Evolutionary conservation across 257 asterid species (phyloP), one percentile per base, ranked within the genome.

Genomic region (Solanum bulbocastanum): DNA sequence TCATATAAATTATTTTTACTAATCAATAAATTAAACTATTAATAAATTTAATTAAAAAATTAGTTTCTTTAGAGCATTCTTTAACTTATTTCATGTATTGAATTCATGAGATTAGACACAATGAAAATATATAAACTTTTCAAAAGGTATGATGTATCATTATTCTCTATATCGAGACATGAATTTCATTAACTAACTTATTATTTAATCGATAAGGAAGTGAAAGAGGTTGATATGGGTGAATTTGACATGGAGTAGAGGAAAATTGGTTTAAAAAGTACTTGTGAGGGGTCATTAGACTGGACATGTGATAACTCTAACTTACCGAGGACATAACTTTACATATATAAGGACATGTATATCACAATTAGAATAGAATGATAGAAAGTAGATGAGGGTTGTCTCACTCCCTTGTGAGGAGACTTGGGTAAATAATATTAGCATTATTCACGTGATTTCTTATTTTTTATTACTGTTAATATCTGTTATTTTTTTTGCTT

Each of bases 251-350:
- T 16, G 23, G 23, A 52, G 23, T 52, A 52, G 23, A 52, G 23
- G 62, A 0, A 52, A 52, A 6, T 3, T 16, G 10, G 62, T 16
- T 52, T 16, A 52, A 6, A 52, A 16, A 52, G 23, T 52, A 52
- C 8, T 52, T 52, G 9, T 16, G 62, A 52, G 62, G 23, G 22
- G 3, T 23, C 15, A 9, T 4, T 60, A 60, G 15, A 60, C 13
- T 0, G 2, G 14, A 23, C 30, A 23, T 60, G 14, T 1, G 2
- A n/a, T 0, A 62, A 23, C 0, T 62, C 1, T n/a, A 23, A 23
- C 30, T 62, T 62, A 10, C 0, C 1, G 1, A 62, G 3, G 12
- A 62, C 15, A 62, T 62, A n/a, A 62, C 14, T n/a, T 62, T 62
- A 9, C 6, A n/a, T n/a, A 62, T 10, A 10, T 10, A 10, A 23